phyloP scores from a whole-genome alignment of 1,284 basidiomycete species.

The Trichosporon sp. region DNA sequence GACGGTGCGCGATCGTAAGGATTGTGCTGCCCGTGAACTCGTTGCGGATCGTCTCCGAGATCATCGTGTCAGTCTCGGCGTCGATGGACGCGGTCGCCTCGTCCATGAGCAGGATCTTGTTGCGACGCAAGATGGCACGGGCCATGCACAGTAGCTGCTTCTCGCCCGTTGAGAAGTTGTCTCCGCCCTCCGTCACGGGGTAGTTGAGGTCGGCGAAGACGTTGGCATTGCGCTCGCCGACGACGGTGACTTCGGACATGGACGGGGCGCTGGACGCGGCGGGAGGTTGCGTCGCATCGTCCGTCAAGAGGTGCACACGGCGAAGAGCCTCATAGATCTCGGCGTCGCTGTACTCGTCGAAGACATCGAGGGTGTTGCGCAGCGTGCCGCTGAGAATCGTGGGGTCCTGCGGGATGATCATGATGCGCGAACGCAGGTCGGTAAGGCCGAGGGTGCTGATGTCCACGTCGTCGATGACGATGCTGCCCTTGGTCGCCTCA shows the following conservation, averaged over 20 bases:
- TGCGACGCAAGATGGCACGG: slow-evolving; percentile 73
- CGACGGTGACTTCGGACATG: slow-evolving; percentile 32
- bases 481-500: slow-evolving; percentile 78
- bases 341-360: slow-evolving; percentile 79
- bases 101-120: slow-evolving; percentile 78
- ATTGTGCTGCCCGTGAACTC: slow-evolving; percentile 65
- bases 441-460: slow-evolving; percentile 83
- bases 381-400: slow-evolving; percentile 84
- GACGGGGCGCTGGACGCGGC: slow-evolving; percentile 27
- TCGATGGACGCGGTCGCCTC: slow-evolving; percentile 68
- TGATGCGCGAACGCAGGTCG: slow-evolving; percentile 74
- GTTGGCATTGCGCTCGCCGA: slow-evolving; percentile 70
- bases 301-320: slow-evolving; percentile 76
- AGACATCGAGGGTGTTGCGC: slow-evolving; percentile 87
- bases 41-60: slow-evolving; percentile 57
- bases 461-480: slow-evolving; percentile 81
- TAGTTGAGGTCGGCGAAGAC: slow-evolving; percentile 85
- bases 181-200: slow-evolving; percentile 68
- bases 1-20: slow-evolving; percentile 65
- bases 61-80: slow-evolving; percentile 63
- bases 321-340: slow-evolving; percentile 87
- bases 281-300: slow-evolving; percentile 27
- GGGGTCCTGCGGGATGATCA: slow-evolving; percentile 95
- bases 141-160: slow-evolving; percentile 84
- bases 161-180: slow-evolving; percentile 89